These are phyloP conservation scores for Phycomyces blakesleeanus DNA, from an alignment of 192 early-diverging fungal species.

Conservation along the genomic window DNA sequence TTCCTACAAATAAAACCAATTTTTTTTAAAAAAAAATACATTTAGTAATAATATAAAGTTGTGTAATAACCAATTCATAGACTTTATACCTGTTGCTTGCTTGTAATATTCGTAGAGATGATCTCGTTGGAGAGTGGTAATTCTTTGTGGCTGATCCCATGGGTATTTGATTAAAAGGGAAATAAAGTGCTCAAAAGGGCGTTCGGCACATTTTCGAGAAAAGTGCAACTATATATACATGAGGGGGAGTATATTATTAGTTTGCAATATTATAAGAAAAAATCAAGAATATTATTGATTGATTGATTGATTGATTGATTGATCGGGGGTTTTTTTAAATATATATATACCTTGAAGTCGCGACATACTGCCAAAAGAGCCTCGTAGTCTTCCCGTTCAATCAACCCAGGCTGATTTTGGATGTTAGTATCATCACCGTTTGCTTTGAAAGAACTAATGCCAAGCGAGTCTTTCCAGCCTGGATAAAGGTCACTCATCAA, in stretches of 20 bases:
- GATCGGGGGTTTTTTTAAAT: not conserved
- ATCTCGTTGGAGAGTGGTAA: constrained; percentile 63
- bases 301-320: not conserved
- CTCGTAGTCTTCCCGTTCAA: constrained; percentile 64
- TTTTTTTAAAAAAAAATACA: no score
- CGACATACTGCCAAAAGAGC: constrained; percentile 56
- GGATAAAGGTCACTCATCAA: not conserved
- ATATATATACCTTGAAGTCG: constrained; percentile 58
- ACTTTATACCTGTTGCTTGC: constrained; percentile 9
- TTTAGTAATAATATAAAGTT: not conserved
- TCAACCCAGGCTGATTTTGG: constrained; percentile 20
- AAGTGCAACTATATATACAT: constrained; percentile 53
- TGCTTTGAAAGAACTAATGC: not conserved
- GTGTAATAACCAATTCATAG: not conserved
- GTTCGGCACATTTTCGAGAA: constrained; percentile 62
- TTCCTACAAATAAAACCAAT: constrained; percentile 33
- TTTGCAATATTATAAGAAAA: no score
- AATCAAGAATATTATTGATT: not conserved
- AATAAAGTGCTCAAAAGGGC: constrained; percentile 72
- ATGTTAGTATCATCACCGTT: not conserved
- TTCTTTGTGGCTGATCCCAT: constrained; percentile 57
- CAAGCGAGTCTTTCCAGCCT: not conserved
- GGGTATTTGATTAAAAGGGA: constrained; percentile 67
- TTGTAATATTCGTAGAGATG: constrained; percentile 49
- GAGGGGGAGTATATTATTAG: not conserved